Evolutionary conservation across 2,329 filamentous ascomycete genomes (phyloP).

Genomic region (Gyromitra esculenta): DNA sequence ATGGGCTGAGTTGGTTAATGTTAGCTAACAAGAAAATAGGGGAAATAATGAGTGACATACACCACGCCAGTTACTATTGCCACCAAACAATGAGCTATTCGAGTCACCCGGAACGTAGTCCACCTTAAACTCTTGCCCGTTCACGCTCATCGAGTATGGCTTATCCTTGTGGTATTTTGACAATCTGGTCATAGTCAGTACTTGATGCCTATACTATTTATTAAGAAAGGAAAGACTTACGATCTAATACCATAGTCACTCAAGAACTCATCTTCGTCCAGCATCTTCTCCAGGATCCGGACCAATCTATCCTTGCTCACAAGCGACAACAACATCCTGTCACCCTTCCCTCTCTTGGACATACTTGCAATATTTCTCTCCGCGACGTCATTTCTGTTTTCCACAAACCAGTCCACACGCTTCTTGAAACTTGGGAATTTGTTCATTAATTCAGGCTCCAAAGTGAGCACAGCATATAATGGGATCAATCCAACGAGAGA

Average conservation of each 20-base stretch:
- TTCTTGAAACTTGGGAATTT: slow-evolving; percentile 92
- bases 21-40: neutral
- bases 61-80: slow-evolving; percentile 97
- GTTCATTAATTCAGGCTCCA: slow-evolving; percentile 93
- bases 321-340: slow-evolving; percentile 85
- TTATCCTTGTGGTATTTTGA: slow-evolving; percentile 91
- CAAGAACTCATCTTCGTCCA: slow-evolving; percentile 92
- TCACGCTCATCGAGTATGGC: slow-evolving; percentile 94
- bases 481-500: slow-evolving; percentile 94
- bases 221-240: slow-evolving; percentile 34
- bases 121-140: slow-evolving; percentile 87
- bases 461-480: slow-evolving; percentile 87
- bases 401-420: slow-evolving; percentile 91
- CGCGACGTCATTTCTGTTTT: slow-evolving; percentile 84
- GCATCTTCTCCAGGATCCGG: slow-evolving; percentile 88
- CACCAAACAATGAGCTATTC: slow-evolving; percentile 91
- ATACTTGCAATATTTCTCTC: slow-evolving; percentile 96
- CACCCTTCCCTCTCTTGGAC: slow-evolving; percentile 85
- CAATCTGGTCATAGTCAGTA: slow-evolving; percentile 61
- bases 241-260: slow-evolving; percentile 90
- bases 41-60: slow-evolving; percentile 50
- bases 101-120: slow-evolving; percentile 95
- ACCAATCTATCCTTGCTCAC: slow-evolving; percentile 92
- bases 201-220: neutral
- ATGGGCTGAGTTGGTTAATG: slow-evolving; percentile 67